Evolutionary conservation across 495 filamentous ascomycete species (phyloP).

Genomic region (Hypoxylon subgilvum): DNA sequence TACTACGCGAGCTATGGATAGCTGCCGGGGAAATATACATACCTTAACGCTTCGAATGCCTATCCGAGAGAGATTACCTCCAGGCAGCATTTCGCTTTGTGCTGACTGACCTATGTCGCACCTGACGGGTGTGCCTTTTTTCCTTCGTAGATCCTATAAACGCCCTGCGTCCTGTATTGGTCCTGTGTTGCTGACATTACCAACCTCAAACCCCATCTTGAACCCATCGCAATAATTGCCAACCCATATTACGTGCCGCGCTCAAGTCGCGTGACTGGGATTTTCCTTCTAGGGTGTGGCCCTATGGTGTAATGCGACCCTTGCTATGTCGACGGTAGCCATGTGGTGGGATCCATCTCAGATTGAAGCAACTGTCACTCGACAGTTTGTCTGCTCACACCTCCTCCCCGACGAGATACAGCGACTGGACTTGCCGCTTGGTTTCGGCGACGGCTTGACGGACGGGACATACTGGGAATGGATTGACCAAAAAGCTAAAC

Average conservation of each 20-base stretch:
- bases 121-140: slow-evolving; percentile 21
- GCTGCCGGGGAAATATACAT: slow-evolving; percentile 20
- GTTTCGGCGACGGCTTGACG: slow-evolving; percentile 87
- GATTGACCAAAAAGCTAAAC: slow-evolving; percentile 79
- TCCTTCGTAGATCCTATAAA: slow-evolving; percentile 33
- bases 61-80: slow-evolving; percentile 25
- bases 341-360: slow-evolving; percentile 84
- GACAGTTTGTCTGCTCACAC: slow-evolving; percentile 70
- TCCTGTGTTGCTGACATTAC: slow-evolving; percentile 19
- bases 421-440: slow-evolving; percentile 70
- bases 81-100: slow-evolving; percentile 25
- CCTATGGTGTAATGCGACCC: slow-evolving; percentile 37
- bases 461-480: slow-evolving; percentile 92
- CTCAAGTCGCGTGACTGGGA: slow-evolving; percentile 15
- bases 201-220: slow-evolving; percentile 2
- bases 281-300: slow-evolving; percentile 35
- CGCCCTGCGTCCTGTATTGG: slow-evolving; percentile 9
- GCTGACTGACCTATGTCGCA: slow-evolving; percentile 34
- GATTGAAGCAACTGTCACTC: slow-evolving; percentile 74
- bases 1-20: slow-evolving; percentile 24
- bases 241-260: slow-evolving; percentile 25
- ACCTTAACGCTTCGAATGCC: slow-evolving; percentile 17
- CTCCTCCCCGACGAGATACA: slow-evolving; percentile 68
- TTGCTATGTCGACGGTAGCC: slow-evolving; percentile 34
- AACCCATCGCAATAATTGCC: not conserved